phyloP scores from a whole-genome alignment of 345 rosid species.

The Hibiscus mutabilis region DNA sequence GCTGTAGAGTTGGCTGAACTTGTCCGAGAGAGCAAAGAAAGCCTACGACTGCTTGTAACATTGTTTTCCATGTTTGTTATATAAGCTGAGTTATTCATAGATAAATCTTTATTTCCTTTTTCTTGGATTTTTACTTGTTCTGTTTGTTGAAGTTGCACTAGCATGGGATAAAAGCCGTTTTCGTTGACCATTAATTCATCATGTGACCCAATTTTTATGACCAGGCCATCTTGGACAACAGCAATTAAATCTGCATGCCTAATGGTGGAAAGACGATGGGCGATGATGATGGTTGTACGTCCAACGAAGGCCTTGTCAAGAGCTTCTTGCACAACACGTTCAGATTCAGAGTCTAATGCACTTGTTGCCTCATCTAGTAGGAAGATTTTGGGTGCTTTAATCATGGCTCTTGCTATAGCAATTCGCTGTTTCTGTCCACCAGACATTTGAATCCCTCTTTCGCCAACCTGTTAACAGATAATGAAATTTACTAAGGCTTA shows the following conservation, averaged over 20 bases:
- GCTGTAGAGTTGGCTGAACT: not conserved
- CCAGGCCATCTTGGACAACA: not conserved
- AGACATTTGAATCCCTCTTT: not conserved
- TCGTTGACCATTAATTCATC: not conserved
- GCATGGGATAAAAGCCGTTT: not conserved
- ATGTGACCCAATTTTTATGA: not conserved
- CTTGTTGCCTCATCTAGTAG: not conserved
- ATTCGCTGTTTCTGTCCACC: not conserved
- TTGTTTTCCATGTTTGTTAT: not conserved
- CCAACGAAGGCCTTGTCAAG: not conserved
- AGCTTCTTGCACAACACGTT: not conserved
- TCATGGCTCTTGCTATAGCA: not conserved
- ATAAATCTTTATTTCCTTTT: not conserved
- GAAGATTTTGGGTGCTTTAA: not conserved
- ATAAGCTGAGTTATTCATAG: not conserved
- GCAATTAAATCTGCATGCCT: not conserved
- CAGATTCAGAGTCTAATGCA: not conserved
- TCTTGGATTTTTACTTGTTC: not conserved
- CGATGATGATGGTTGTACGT: not conserved
- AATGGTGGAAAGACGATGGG: not conserved
- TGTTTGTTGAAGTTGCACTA: not conserved
- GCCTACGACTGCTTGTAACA: not conserved
- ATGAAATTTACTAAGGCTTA: not conserved
- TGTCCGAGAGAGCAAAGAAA: not conserved
- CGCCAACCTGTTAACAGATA: not conserved